phyloP scores from a whole-genome alignment of 768 basidiomycete genomes.

The Boletus rubroflammeus region DNA sequence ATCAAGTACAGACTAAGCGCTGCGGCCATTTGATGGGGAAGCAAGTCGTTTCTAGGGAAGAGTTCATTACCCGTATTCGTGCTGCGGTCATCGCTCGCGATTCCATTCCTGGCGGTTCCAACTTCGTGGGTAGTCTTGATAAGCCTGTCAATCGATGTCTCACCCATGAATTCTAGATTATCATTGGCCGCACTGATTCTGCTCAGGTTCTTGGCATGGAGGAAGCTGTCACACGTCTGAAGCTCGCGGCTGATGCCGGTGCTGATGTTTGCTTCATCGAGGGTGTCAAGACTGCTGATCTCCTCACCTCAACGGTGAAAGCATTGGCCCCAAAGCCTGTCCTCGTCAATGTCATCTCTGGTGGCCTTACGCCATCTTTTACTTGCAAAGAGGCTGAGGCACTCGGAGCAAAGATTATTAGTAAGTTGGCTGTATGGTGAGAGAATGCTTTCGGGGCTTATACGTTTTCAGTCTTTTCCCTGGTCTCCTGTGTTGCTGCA shows the following conservation, averaged over 20 bases:
- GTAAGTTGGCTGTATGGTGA: constrained; percentile 38
- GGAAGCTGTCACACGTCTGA: constrained; percentile 61
- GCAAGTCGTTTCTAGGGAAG: constrained; percentile 77
- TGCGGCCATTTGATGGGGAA: constrained; percentile 80
- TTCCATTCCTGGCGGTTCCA: constrained; percentile 67
- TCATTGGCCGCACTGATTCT: constrained; percentile 75
- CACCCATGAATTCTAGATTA: constrained; percentile 40
- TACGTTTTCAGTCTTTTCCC: constrained; percentile 55
- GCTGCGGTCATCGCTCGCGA: constrained; percentile 77
- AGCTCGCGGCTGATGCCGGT: constrained; percentile 68
- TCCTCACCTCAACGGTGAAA: constrained; percentile 59
- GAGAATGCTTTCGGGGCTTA: not conserved
- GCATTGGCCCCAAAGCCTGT: constrained; percentile 73
- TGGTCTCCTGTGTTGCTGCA: constrained; percentile 73
- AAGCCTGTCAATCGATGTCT: not conserved
- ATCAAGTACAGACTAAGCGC: constrained; percentile 77
- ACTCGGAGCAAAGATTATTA: constrained; percentile 74
- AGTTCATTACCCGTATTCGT: constrained; percentile 69
- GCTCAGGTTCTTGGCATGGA: constrained; percentile 80
- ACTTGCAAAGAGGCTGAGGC: constrained; percentile 65
- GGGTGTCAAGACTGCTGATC: constrained; percentile 66
- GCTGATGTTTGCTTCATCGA: constrained; percentile 83
- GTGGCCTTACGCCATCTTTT: constrained; percentile 73
- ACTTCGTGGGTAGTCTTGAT: constrained; percentile 48
- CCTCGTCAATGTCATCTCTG: constrained; percentile 77